Percentiles rank a stretch among this genome's conserved stretches.
Conservation (phyloP, 108 stramenopile species). For the Cyclostephanos tholiformis region DNA sequence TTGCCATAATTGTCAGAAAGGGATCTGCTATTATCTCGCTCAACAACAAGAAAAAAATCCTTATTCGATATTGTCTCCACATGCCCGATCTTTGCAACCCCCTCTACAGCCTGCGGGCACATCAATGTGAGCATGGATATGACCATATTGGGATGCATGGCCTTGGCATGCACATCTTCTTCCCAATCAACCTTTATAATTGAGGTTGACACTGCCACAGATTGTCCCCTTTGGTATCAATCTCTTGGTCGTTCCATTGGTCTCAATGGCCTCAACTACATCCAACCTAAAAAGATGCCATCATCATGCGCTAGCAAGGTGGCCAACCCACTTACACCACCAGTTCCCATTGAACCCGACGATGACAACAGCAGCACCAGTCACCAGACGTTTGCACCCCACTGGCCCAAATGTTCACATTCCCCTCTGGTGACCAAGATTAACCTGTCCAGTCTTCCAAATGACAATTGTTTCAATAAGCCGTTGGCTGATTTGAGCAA, state of each 20-base stretch:
- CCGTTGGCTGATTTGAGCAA: too few relatives aligned
- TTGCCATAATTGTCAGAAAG: not conserved
- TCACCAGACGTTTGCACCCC: too few relatives aligned
- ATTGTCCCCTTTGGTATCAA: conserved; percentile 3
- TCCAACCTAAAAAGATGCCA: not conserved
- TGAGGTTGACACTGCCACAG: conserved; percentile 9
- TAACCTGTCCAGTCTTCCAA: too few relatives aligned
- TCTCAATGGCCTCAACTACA: not conserved
- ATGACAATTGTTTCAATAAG: too few relatives aligned
- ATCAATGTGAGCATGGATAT: conserved; percentile 1
- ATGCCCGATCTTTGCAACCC: conserved; percentile 13
- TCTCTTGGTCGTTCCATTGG: conserved; percentile 1
- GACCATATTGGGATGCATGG: conserved; percentile 1
- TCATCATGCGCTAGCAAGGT: too few relatives aligned
- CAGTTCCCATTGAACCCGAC: too few relatives aligned
- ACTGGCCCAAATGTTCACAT: too few relatives aligned
- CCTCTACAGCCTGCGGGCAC: conserved; percentile 8
- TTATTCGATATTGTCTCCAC: conserved; percentile 18
- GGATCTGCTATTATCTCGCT: conserved; percentile 8
- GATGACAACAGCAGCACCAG: too few relatives aligned
- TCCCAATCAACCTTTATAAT: conserved; percentile 15
- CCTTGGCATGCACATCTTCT: conserved; percentile 5
- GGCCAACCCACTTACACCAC: too few relatives aligned
- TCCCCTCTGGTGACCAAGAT: too few relatives aligned
- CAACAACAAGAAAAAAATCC: conserved; percentile 9